Conservation (phyloP, 2,329 filamentous ascomycete genomes). For the Hansfordia pulvinata region DNA sequence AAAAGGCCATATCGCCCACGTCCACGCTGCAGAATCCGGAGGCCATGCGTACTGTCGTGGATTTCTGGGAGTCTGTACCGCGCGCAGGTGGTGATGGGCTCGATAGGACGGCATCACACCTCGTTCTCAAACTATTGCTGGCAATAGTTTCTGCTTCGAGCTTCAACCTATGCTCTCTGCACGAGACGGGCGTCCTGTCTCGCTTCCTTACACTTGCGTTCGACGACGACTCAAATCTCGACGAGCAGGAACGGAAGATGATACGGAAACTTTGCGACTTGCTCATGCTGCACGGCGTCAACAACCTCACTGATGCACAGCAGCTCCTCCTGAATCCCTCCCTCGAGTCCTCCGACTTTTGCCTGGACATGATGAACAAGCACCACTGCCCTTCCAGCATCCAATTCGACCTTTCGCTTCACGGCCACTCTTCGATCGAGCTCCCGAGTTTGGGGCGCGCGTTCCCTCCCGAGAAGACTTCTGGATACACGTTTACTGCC, state of each 20-base stretch:
- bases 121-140: conserved; percentile 51
- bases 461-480: conserved; percentile 67
- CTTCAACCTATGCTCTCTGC: conserved; percentile 57
- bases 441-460: conserved; percentile 69
- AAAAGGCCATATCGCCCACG: conserved; percentile 33
- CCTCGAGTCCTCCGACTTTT: conserved; percentile 50
- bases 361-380: conserved; percentile 55
- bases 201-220: conserved; percentile 53
- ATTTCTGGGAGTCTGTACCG: conserved; percentile 50
- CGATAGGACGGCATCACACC: conserved; percentile 41
- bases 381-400: conserved; percentile 74
- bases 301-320: conserved; percentile 69
- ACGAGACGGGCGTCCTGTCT: conserved; percentile 57
- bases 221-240: conserved; percentile 32
- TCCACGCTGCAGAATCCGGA: conserved; percentile 46
- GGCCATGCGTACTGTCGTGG: conserved; percentile 46
- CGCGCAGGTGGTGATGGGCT: conserved; percentile 25
- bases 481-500: conserved; percentile 81
- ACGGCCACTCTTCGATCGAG: conserved; percentile 85
- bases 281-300: conserved; percentile 64
- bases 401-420: conserved; percentile 81
- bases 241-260: conserved; percentile 39
- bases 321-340: conserved; percentile 47
- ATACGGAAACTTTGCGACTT: conserved; percentile 54
- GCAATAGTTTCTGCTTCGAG: conserved; percentile 46